Evolutionary conservation across 768 basidiomycete genomes (phyloP).

Genomic region (Punctularia strigosozonata): DNA sequence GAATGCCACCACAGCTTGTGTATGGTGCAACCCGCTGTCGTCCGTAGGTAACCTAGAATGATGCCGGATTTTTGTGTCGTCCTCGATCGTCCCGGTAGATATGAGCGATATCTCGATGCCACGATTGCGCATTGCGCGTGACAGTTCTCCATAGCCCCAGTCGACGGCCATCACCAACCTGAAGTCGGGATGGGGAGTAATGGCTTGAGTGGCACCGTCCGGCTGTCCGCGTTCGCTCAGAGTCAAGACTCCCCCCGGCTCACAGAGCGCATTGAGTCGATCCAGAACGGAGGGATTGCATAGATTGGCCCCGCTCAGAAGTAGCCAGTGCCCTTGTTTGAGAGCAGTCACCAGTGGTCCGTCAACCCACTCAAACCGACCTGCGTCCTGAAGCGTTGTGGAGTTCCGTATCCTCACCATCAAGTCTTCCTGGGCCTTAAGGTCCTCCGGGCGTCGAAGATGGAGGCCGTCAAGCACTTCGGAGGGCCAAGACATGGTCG

Average conservation of each 20-base stretch:
- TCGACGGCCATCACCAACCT: conserved; percentile 92
- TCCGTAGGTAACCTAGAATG: conserved; percentile 5
- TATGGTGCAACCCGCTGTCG: too few species aligned
- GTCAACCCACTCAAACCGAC: conserved; percentile 90
- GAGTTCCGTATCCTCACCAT: conserved; percentile 13
- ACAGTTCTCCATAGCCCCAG: conserved; percentile 84
- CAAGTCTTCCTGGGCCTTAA: conserved; percentile 8
- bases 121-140: conserved; percentile 96
- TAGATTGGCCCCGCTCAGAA: conserved; percentile 87
- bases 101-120: conserved; percentile 72
- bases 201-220: conserved; percentile 57
- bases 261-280: conserved; percentile 92
- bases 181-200: conserved; percentile 82
- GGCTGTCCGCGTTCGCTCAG: conserved; percentile 85
- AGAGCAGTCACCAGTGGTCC: conserved; percentile 83
- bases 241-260: conserved; percentile 69
- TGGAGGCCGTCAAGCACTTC: conserved; percentile 13
- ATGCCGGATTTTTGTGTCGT: conserved; percentile 6
- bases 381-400: conserved; percentile 19
- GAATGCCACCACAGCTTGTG: too few species aligned
- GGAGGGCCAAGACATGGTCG: background rate
- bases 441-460: background rate
- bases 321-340: conserved; percentile 78
- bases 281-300: conserved; percentile 95
- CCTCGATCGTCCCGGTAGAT: conserved; percentile 9